A percentile compares a stretch with the other conserved stretches of the same genome.
Conservation (phyloP, 2,329 filamentous ascomycete genomes). For the Neurospora sp. region DNA sequence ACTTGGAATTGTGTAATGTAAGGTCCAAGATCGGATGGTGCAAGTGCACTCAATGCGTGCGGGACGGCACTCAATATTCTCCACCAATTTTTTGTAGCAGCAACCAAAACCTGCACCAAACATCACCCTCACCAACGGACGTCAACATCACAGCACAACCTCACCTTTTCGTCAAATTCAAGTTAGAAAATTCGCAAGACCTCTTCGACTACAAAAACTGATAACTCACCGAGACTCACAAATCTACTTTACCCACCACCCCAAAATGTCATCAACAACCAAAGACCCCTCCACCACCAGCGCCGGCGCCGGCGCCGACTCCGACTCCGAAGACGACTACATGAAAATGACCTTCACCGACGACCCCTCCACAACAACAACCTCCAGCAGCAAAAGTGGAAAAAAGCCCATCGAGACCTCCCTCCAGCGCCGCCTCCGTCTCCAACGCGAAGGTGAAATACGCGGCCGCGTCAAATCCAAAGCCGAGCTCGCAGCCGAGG, state of each 20-base stretch:
- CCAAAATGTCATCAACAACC: not conserved
- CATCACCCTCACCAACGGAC: not conserved
- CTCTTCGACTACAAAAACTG: not conserved
- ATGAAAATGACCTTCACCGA: constrained; percentile 91
- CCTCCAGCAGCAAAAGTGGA: constrained; percentile 22
- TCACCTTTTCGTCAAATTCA: not conserved
- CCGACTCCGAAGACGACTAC: constrained; percentile 66
- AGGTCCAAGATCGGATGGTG: not conserved
- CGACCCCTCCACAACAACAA: constrained; percentile 31
- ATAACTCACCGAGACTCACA: too few species aligned
- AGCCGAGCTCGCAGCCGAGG: constrained; percentile 67
- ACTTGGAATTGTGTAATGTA: not conserved
- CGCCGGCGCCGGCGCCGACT: not conserved
- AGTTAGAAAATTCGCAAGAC: not conserved
- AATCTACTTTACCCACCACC: not conserved
- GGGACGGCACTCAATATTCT: not conserved
- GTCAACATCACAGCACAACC: not conserved
- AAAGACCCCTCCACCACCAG: not conserved
- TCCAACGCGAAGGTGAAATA: constrained; percentile 55
- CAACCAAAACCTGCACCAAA: not conserved
- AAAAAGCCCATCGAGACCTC: constrained; percentile 32
- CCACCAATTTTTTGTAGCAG: not conserved
- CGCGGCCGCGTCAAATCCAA: constrained; percentile 67
- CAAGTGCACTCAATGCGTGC: not conserved
- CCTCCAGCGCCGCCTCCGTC: constrained; percentile 41